Conservation (phyloP, 768 basidiomycete species). For the Pleurotus sapidus region DNA sequence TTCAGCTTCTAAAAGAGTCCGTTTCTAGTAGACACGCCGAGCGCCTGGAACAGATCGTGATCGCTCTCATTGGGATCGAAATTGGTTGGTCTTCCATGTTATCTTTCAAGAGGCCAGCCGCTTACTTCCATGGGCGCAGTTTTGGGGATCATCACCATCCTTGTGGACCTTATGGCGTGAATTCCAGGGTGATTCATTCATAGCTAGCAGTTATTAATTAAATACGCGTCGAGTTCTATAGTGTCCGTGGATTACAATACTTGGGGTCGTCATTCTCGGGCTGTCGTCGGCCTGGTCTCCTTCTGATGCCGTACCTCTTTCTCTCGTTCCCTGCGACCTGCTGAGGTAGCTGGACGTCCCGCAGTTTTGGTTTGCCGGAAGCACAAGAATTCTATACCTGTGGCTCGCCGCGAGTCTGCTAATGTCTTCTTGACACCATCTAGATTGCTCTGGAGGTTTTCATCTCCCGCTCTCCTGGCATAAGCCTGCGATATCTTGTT, state of each 20-base stretch:
- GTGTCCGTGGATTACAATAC: neutral
- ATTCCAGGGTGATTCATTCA: neutral
- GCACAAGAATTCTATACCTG: conserved; percentile 93
- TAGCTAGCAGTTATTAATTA: neutral
- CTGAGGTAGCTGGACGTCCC: conserved; percentile 1
- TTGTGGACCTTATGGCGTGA: conserved; percentile 76
- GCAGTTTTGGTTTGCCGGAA: conserved; percentile 67
- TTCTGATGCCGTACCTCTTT: conserved; percentile 3
- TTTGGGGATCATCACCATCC: conserved; percentile 86
- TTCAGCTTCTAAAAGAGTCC: conserved; percentile 91
- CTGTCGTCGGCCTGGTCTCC: conserved; percentile 2
- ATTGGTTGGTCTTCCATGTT: conserved; percentile 50
- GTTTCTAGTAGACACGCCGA: conserved; percentile 90
- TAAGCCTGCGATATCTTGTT: conserved; percentile 94
- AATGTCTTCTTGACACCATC: conserved; percentile 91
- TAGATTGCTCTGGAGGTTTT: conserved; percentile 82
- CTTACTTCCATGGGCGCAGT: conserved; percentile 36
- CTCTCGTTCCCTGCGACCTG: conserved; percentile 8
- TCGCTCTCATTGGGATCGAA: conserved; percentile 85
- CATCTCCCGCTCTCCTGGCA: conserved; percentile 77
- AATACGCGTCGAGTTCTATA: neutral
- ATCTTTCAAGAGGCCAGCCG: neutral
- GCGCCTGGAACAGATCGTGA: conserved; percentile 90
- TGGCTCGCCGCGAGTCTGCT: conserved; percentile 83
- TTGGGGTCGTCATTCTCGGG: neutral